Base-by-base conservation (phyloP, 2,329 filamentous ascomycete species). In the Fusarium chuoi region DNA sequence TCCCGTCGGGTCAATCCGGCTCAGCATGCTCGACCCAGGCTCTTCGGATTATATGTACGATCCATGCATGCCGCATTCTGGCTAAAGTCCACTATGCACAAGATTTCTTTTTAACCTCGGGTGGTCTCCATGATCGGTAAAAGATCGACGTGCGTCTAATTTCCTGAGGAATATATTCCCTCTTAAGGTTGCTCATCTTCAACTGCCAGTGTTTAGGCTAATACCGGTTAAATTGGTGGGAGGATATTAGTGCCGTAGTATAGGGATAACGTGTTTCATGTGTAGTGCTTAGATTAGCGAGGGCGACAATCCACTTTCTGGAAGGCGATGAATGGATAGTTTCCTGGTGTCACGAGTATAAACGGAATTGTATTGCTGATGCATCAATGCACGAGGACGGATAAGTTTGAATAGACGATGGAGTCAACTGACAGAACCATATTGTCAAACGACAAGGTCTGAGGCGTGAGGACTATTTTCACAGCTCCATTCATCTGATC, bases 371-470 rank as follows among this genome's bases (percentile, higher is more conserved):
- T 12, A 12, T 10, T 35, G 22, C 30, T 36, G n/a, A 26, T 15
- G 18, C 6, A 24, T 36, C 1, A 26, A 52, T 52, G 6, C 6
- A 3, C 2, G 13, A 52, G 9, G 18, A 6, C 2, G 9, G 3
- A 36, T 52, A 15, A 36, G 17, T 18, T 11, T 22, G 18, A 26
- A 52, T 52, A 52, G 9, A 26, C n/a, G n/a, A 36, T 22, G 2
- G 6, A 6, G 4, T 20, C 11, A 13, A 26, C 6, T 26, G 5
- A 6, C 11, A 24, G 10, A 3, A 10, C 1, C 5, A 33, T 4
- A 0, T 6, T 13, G 7, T 2, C 6, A 33, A 14, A 49, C 3
- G 13, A 3, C 2, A 7, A 3, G 7, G 13, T 13, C 24, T 11
- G 9, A 35, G 3, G 15, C 22, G 14, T 11, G 22, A 41, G n/a